phyloP scores from a whole-genome alignment of 31 red algal genomes.

The Odonthalia washingtoniensis region DNA sequence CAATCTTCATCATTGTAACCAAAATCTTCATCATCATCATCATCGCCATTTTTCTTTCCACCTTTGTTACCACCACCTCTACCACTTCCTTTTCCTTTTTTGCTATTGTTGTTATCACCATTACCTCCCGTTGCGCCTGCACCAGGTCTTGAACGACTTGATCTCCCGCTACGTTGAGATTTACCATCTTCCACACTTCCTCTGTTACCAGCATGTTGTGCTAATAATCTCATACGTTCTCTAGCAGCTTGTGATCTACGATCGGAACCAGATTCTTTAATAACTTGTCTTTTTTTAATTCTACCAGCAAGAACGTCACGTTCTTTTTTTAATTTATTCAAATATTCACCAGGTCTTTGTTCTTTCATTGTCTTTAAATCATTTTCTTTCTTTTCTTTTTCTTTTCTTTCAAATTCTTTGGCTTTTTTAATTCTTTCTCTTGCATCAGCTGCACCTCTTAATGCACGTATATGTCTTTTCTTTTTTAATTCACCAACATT shows the following conservation, averaged over 20 bases:
- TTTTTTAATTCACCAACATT: constrained; percentile 67
- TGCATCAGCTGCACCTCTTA: constrained; percentile 81
- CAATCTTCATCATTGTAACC: constrained; percentile 86
- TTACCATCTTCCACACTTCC: constrained; percentile 55
- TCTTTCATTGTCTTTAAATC: constrained; percentile 54
- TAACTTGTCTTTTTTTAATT: constrained; percentile 65
- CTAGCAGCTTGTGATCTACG: constrained; percentile 72
- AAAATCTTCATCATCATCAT: constrained; percentile 76
- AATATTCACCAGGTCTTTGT: constrained; percentile 69
- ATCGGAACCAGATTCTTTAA: constrained; percentile 77
- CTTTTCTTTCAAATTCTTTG: constrained; percentile 65
- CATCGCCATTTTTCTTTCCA: constrained; percentile 32
- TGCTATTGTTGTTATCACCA: too few species aligned
- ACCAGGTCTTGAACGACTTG: background rate
- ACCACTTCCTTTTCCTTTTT: constrained; percentile 55
- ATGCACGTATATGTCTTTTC: constrained; percentile 69
- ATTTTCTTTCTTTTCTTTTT: constrained; percentile 53
- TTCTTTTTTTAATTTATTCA: constrained; percentile 61
- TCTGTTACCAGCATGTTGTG: constrained; percentile 77
- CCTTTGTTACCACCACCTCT: constrained; percentile 48
- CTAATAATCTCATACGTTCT: constrained; percentile 86
- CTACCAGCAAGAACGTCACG: constrained; percentile 66
- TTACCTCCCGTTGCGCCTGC: background rate
- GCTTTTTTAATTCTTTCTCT: constrained; percentile 60
- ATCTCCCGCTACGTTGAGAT: constrained; percentile 39